Conservation (phyloP, 805 yeast species). For the Yamadazyma paraphyllophila region DNA sequence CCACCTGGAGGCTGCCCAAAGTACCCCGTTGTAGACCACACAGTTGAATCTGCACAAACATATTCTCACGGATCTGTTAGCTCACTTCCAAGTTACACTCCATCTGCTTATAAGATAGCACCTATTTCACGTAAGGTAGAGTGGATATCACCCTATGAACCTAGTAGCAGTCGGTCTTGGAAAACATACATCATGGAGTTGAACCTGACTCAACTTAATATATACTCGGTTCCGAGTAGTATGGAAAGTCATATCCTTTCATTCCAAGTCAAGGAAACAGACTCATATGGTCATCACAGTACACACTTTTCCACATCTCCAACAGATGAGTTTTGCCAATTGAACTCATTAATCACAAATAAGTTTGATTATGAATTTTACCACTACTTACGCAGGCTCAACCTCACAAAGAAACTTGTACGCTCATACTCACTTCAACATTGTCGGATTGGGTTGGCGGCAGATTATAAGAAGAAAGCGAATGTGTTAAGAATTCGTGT, state of each 20-base stretch:
- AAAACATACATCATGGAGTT: conserved; percentile 63
- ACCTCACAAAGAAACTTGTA: conserved; percentile 35
- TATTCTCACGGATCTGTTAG: conserved; percentile 25
- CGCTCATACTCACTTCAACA: conserved; percentile 79
- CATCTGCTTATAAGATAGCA: conserved; percentile 63
- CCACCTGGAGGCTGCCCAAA: conserved; percentile 47
- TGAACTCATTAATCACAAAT: conserved; percentile 21
- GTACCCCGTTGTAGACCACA: conserved; percentile 24
- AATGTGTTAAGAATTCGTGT: conserved; percentile 72
- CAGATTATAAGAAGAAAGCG: conserved; percentile 72
- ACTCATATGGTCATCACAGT: conserved; percentile 8
- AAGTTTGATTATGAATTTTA: conserved; percentile 28
- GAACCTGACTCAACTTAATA: conserved; percentile 82
- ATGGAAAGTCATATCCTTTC: conserved; percentile 27
- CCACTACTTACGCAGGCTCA: conserved; percentile 23
- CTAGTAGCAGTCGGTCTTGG: conserved; percentile 71
- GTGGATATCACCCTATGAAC: conserved; percentile 74
- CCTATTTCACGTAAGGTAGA: conserved; percentile 65
- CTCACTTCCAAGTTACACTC: conserved; percentile 59
- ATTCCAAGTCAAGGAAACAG: conserved; percentile 13
- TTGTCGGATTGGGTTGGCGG: conserved; percentile 80
- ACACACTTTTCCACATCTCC: conserved; percentile 3
- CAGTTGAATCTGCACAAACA: neutral
- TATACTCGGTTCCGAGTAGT: conserved; percentile 46
- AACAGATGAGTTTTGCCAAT: conserved; percentile 6